Base-by-base conservation (phyloP, 805 yeast species). In the Metschnikowia corniflorae region DNA sequence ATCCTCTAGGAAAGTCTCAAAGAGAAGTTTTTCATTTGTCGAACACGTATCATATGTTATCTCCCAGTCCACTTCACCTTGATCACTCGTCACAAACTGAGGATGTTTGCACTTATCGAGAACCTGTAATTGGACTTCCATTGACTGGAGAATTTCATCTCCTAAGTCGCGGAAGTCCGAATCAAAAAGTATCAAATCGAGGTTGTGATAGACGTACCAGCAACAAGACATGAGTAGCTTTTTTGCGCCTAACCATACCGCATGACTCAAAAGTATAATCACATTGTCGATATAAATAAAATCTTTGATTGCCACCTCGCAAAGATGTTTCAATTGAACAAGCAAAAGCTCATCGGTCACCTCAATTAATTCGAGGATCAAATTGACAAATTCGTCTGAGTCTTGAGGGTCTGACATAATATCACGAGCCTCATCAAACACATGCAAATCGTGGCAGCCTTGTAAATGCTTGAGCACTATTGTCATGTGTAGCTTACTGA, bases 131-230 rank as follows among this genome's bases (percentile, higher is more conserved):
- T 57, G 56, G 7, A 31, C 31, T 33, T 68, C 72, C 12, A 67
- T 34, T 33, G 47, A 50, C 5, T 33, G 25, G 18, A 63, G 26
- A 5, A 61, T 18, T 1, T 58, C 61, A 13, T 40, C 40, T 6
- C 63, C 60, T 13, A 66, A 43, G 12, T 55, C 63, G 17, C 47
- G 40, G 33, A 64, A 49, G 6, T 53, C 29, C 2, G 54, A 41
- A 37, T 78, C 80, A 35, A 77, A 72, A 22, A 87, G 60, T 12
- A 85, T 50, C 3, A 77, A 52, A 20, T 80, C 87, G 37, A 84
- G 60, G 53, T 86, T 86, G 44, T 75, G 70, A 46, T 74, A 78
- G 9, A 86, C 65, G 47, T 74, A 83, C 80, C 86, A 80, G 17
- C 80, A 61, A 52, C 95, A 77, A 36, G 76, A 73, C 33, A 70